These are phyloP conservation scores for Neostapfia colusana DNA, from an alignment of 176 grass and related monocot species.

Conservation along the genomic window DNA sequence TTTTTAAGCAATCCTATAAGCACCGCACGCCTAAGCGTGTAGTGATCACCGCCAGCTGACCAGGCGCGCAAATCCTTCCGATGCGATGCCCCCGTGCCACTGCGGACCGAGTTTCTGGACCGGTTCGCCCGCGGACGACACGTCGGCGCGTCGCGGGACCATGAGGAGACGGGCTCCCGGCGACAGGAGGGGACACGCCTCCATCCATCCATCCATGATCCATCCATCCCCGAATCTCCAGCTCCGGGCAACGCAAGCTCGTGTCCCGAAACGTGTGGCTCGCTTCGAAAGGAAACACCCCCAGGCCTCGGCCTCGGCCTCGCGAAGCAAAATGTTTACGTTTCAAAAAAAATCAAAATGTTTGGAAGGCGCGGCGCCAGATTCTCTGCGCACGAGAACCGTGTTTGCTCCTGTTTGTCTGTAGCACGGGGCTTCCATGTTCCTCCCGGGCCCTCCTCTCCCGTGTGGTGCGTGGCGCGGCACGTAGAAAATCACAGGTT, in stretches of 20 bases:
- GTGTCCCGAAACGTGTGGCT: constrained; percentile 16
- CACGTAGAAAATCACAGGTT: too few relatives aligned
- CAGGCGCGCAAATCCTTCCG: background rate
- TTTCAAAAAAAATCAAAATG: too few relatives aligned
- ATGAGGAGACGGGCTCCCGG: too few relatives aligned
- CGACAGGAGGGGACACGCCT: too few relatives aligned
- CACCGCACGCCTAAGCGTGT: too few relatives aligned
- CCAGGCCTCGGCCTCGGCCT: background rate
- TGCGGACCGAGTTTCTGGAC: constrained; percentile 16
- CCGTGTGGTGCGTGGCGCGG: background rate
- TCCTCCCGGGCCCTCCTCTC: background rate
- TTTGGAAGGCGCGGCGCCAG: background rate
- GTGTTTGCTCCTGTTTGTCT: background rate
- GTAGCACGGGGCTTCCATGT: background rate
- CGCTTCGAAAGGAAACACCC: constrained; percentile 19
- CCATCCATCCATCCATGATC: too few relatives aligned
- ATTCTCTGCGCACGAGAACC: background rate
- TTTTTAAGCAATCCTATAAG: too few relatives aligned
- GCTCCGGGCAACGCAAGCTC: background rate
- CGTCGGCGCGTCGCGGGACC: background rate
- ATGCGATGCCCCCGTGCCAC: constrained; percentile 32
- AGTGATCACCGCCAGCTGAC: too few relatives aligned
- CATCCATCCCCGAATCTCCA: too few relatives aligned
- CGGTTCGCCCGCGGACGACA: background rate
- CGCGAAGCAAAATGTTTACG: background rate